Conservation (phyloP, 1,139 yeast species). For the Pichia sp. region DNA sequence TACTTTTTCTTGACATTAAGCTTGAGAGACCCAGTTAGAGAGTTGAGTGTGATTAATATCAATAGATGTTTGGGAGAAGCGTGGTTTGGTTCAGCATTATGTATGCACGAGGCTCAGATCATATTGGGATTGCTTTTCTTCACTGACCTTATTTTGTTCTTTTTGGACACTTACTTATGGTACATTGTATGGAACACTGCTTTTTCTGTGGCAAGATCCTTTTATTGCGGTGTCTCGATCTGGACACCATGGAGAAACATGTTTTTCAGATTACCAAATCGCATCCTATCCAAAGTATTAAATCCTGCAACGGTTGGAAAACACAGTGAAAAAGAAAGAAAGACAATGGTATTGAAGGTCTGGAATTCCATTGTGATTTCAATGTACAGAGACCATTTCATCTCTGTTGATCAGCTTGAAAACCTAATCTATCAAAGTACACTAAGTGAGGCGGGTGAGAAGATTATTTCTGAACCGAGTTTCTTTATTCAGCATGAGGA, state of each 20-base stretch:
- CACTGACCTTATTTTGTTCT: constrained; percentile 42
- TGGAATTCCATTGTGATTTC: constrained; percentile 51
- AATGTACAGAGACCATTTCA: constrained; percentile 57
- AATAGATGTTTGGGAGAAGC: constrained; percentile 36
- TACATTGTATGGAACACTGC: constrained; percentile 47
- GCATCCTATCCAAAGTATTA: constrained; percentile 41
- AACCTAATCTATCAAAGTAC: constrained; percentile 96
- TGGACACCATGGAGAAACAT: constrained; percentile 56
- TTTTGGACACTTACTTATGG: constrained; percentile 51
- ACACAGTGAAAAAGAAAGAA: constrained; percentile 26
- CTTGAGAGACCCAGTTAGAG: constrained; percentile 42
- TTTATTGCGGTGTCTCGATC: constrained; percentile 45
- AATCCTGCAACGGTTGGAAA: constrained; percentile 29
- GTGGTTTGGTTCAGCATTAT: constrained; percentile 35
- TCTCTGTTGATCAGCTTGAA: constrained; percentile 97
- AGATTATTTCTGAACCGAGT: constrained; percentile 96
- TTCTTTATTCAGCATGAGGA: constrained; percentile 98
- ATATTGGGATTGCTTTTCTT: constrained; percentile 33
- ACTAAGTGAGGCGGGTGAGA: constrained; percentile 79
- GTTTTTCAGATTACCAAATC: constrained; percentile 43
- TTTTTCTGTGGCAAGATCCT: constrained; percentile 39
- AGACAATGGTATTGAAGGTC: constrained; percentile 37
- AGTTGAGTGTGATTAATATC: constrained; percentile 35
- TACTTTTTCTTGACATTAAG: constrained; percentile 45
- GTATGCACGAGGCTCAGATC: constrained; percentile 35